Evolutionary conservation across 805 yeast genomes (phyloP).

Genomic region (Hanseniaspora taiwanica): DNA sequence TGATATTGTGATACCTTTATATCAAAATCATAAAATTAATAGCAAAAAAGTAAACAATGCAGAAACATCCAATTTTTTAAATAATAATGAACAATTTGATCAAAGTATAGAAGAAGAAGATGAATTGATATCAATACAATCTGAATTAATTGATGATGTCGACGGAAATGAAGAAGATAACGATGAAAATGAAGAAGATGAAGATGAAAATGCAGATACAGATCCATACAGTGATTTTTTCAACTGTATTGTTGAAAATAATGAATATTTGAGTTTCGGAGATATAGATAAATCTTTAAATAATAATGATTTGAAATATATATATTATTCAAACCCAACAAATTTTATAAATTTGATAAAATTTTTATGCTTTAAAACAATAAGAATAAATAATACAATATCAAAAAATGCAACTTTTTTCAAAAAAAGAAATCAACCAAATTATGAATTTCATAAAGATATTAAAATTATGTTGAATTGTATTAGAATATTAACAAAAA

Average conservation of each 20-base stretch:
- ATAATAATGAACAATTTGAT: no score
- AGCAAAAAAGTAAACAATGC: slow-evolving; percentile 3
- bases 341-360: slow-evolving; percentile 45
- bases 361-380: slow-evolving; percentile 23
- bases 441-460: slow-evolving; percentile 8
- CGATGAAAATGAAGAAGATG: background rate
- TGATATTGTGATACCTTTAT: slow-evolving; percentile 8
- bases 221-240: slow-evolving; percentile 9
- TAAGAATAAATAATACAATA: slow-evolving; percentile 15
- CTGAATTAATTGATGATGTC: slow-evolving; percentile 9
- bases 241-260: slow-evolving; percentile 5
- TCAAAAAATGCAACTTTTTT: slow-evolving; percentile 2
- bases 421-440: slow-evolving; percentile 5
- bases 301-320: slow-evolving; percentile 40
- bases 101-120: slow-evolving; percentile 16
- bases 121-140: slow-evolving; percentile 9
- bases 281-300: slow-evolving; percentile 50
- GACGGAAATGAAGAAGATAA: background rate
- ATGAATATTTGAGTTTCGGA: slow-evolving; percentile 29
- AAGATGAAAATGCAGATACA: background rate
- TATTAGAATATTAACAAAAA: slow-evolving; percentile 46
- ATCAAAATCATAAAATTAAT: slow-evolving; percentile 4
- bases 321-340: slow-evolving; percentile 42
- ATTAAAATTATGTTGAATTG: slow-evolving; percentile 39
- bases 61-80: no score